Percentiles rank a stretch among this genome's conserved stretches.
Evolutionary conservation across 495 filamentous ascomycete species (phyloP).

Genomic region (Hypomontagnella submonticulosa): DNA sequence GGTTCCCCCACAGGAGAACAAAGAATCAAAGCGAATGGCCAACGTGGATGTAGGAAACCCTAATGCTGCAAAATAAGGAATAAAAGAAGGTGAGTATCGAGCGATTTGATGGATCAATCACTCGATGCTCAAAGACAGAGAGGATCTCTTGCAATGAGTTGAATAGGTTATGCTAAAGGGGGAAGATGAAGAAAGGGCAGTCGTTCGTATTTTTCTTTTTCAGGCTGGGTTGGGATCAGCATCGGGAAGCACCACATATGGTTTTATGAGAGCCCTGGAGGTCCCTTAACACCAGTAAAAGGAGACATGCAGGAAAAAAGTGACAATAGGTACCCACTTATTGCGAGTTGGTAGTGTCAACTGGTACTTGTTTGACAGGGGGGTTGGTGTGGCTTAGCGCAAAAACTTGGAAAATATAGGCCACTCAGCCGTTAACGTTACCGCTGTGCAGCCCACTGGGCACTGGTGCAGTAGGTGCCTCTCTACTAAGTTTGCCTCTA

Average conservation of each 20-base stretch:
- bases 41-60: constrained; percentile 32
- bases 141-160: constrained; percentile 37
- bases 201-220: constrained; percentile 50
- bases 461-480: background rate
- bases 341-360: constrained; percentile 8
- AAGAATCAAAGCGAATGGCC: constrained; percentile 34
- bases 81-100: constrained; percentile 34
- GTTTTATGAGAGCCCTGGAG: constrained; percentile 42
- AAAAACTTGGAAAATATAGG: constrained; percentile 6
- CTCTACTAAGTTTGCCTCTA: background rate
- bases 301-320: constrained; percentile 38
- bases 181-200: constrained; percentile 41
- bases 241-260: constrained; percentile 40
- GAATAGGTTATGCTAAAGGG: constrained; percentile 38
- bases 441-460: constrained; percentile 7
- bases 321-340: constrained; percentile 25
- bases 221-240: constrained; percentile 47
- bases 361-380: constrained; percentile 2
- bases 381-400: constrained; percentile 36
- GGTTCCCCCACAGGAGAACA: constrained; percentile 34
- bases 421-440: constrained; percentile 37
- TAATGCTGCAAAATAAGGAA: constrained; percentile 33
- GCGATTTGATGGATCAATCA: constrained; percentile 47
- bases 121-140: constrained; percentile 35
- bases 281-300: constrained; percentile 37